These are phyloP conservation scores for Aureoboletus auriporus DNA, from an alignment of 768 basidiomycete genomes.

Conservation along the genomic window DNA sequence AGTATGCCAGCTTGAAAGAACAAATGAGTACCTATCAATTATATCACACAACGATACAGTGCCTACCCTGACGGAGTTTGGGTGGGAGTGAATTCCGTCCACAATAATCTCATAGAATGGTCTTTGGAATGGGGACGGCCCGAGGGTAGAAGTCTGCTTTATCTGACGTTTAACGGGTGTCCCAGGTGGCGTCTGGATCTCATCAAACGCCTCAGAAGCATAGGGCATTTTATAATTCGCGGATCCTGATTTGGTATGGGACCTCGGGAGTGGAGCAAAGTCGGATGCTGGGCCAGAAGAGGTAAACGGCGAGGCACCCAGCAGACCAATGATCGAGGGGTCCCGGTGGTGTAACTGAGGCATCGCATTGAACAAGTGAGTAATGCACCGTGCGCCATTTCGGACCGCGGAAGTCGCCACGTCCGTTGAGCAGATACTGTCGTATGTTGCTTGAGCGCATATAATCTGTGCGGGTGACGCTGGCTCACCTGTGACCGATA, in stretches of 20 bases:
- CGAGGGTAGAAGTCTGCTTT: constrained; percentile 34
- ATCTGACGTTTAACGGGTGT: constrained; percentile 36
- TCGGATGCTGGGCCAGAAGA: constrained; percentile 38
- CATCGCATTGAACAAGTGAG: constrained; percentile 94
- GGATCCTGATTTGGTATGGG: constrained; percentile 13
- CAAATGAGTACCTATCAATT: background rate
- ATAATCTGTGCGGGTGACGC: background rate
- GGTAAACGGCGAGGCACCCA: constrained; percentile 71
- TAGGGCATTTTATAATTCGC: constrained; percentile 16
- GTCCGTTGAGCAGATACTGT: constrained; percentile 70
- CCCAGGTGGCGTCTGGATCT: constrained; percentile 51
- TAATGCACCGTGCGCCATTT: constrained; percentile 79
- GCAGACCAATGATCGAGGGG: constrained; percentile 85
- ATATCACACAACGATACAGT: background rate
- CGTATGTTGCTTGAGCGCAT: background rate
- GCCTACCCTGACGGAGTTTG: constrained; percentile 81
- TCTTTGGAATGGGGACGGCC: constrained; percentile 48
- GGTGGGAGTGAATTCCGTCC: constrained; percentile 89
- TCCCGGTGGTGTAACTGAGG: constrained; percentile 86
- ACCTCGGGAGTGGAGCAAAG: constrained; percentile 17
- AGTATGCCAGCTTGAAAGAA: constrained; percentile 66
- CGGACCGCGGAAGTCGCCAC: constrained; percentile 67
- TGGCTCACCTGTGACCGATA: constrained; percentile 79
- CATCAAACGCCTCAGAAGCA: constrained; percentile 63
- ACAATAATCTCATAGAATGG: constrained; percentile 90